These are phyloP conservation scores for Colletotrichum noveboracense DNA, from an alignment of 2,329 filamentous ascomycete genomes.

Conservation along the genomic window DNA sequence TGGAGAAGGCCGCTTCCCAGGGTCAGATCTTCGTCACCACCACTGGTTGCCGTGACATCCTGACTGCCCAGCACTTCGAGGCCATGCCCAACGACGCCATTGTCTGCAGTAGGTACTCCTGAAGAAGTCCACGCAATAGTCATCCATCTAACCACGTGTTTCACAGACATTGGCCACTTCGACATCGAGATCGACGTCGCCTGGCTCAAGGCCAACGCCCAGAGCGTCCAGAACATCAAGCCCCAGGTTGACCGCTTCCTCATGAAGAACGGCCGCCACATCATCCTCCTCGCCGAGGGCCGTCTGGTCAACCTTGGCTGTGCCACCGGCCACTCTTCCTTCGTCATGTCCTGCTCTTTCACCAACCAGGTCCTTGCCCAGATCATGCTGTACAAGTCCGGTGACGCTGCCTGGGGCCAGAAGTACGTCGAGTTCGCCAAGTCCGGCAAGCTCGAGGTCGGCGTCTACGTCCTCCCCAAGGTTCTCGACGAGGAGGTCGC, in stretches of 20 bases:
- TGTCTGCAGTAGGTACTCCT: constrained; percentile 79
- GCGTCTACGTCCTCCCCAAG: constrained; percentile 98
- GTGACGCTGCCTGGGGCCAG: constrained; percentile 83
- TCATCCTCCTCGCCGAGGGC: constrained; percentile 98
- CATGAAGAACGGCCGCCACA: constrained; percentile 92
- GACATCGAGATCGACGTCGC: constrained; percentile 99
- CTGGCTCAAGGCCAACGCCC: constrained; percentile 97
- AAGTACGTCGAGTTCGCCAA: constrained; percentile 98
- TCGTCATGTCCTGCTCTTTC: constrained; percentile 99
- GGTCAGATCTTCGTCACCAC: constrained; percentile 99
- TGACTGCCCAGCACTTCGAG: constrained; percentile 91
- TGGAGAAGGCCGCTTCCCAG: constrained; percentile 89
- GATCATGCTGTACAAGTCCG: constrained; percentile 96
- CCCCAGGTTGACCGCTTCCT: constrained; percentile 98
- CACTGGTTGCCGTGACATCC: constrained; percentile 98
- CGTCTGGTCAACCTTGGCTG: constrained; percentile 99
- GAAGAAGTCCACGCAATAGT: not conserved
- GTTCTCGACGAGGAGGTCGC: constrained; percentile 99
- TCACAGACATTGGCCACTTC: constrained; percentile 93
- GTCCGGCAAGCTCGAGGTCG: constrained; percentile 85
- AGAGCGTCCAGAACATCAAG: constrained; percentile 98
- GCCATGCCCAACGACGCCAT: constrained; percentile 97
- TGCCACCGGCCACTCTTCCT: constrained; percentile 98
- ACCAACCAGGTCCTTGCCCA: constrained; percentile 99
- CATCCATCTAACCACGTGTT: not conserved